Evolutionary conservation across 257 asterid species (phyloP).

Genomic region (Voacanga thouarsii): DNA sequence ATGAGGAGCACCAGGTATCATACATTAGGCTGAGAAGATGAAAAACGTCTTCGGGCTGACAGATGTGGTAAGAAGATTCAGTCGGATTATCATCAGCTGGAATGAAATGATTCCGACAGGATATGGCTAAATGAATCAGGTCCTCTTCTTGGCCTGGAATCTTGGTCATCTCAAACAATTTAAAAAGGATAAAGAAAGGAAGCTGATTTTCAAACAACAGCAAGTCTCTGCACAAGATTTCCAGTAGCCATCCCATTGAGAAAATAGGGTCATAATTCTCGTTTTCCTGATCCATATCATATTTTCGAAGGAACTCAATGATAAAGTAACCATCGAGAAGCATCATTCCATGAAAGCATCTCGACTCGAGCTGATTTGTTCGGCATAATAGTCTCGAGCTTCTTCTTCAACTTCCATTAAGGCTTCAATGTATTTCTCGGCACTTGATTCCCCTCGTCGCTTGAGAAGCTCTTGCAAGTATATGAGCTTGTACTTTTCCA

Average conservation of each 20-base stretch:
- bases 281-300: no score
- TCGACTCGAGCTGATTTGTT: neutral
- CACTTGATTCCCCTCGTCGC: neutral
- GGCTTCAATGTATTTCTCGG: neutral
- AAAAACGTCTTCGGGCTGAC: neutral
- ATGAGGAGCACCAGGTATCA: neutral
- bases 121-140: neutral
- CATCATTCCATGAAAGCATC: constrained; percentile 4
- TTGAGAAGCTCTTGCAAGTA: neutral
- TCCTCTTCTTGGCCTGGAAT: neutral
- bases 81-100: neutral
- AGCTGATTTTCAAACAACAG: constrained; percentile 5
- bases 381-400: neutral
- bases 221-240: neutral
- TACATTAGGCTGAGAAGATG: neutral
- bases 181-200: neutral
- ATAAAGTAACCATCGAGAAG: constrained; percentile 9
- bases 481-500: constrained; percentile 25
- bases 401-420: constrained; percentile 20
- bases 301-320: neutral
- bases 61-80: neutral
- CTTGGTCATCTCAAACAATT: neutral
- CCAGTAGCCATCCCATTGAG: neutral
- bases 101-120: neutral
- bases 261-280: neutral